Evolutionary conservation across 768 basidiomycete genomes (phyloP).

Genomic region (Naganishia friedmannii): DNA sequence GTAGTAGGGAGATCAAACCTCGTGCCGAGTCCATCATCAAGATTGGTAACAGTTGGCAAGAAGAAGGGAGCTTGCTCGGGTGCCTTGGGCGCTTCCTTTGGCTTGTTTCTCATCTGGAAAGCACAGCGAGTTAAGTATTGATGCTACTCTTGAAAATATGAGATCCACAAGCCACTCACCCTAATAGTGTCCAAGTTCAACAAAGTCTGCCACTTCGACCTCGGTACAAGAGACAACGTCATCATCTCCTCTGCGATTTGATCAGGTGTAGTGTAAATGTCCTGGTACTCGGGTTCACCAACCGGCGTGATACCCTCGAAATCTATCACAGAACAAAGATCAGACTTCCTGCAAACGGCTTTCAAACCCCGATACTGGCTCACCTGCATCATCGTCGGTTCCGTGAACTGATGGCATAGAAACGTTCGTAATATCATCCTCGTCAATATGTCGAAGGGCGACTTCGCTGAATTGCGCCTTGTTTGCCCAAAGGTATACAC

Average conservation of each 20-base stretch:
- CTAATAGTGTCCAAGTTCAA: constrained; percentile 92
- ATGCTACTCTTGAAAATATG: too few species aligned
- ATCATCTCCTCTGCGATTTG: constrained; percentile 87
- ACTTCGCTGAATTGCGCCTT: constrained; percentile 88
- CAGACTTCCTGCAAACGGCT: neutral
- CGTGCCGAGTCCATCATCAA: constrained; percentile 69
- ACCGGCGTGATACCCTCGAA: constrained; percentile 68
- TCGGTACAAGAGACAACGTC: constrained; percentile 85
- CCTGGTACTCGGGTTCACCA: constrained; percentile 60
- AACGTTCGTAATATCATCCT: constrained; percentile 64
- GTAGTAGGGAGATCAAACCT: constrained; percentile 64
- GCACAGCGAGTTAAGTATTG: neutral
- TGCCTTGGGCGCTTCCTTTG: constrained; percentile 89
- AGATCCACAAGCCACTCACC: constrained; percentile 56
- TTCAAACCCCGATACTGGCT: constrained; percentile 28
- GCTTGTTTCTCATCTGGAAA: constrained; percentile 84
- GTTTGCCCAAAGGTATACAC: constrained; percentile 97
- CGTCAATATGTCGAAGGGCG: constrained; percentile 76
- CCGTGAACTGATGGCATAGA: constrained; percentile 81
- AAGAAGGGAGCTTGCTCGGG: constrained; percentile 97
- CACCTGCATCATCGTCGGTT: constrained; percentile 74
- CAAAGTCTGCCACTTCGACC: constrained; percentile 93
- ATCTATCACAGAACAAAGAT: constrained; percentile 53
- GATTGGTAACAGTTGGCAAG: constrained; percentile 68
- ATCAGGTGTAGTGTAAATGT: constrained; percentile 78